Evolutionary conservation across 305 asterid species (phyloP).

Genomic region (Solanum chacoense): DNA sequence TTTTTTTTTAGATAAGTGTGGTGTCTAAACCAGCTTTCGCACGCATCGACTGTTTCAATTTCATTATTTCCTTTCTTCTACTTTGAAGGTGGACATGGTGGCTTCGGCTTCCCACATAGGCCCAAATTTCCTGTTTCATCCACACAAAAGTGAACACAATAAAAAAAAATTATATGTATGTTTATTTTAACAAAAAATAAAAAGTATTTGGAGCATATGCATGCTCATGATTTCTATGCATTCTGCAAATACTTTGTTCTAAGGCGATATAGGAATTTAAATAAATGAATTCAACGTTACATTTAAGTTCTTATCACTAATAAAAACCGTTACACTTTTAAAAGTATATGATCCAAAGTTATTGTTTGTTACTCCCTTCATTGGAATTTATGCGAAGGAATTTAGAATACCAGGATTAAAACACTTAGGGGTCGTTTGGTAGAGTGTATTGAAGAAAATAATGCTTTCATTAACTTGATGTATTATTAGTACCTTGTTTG

Average conservation of each 20-base stretch:
- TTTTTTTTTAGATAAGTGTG: rapidly evolving
- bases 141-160: not conserved
- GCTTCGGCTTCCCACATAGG: conserved; percentile 35
- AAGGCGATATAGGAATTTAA: not conserved
- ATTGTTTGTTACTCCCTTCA: not conserved
- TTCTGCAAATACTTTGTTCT: not conserved
- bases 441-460: no score
- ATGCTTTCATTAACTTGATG: no score
- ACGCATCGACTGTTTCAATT: not conserved
- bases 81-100: conserved; percentile 12
- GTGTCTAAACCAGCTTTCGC: no score
- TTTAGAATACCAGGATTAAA: no score
- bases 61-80: conserved; percentile 4
- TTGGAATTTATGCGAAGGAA: not conserved
- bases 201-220: not conserved
- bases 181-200: not conserved
- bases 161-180: not conserved
- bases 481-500: no score
- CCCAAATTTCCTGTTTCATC: conserved; percentile 27
- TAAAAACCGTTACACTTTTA: no score
- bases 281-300: not conserved
- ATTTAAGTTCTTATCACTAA: not conserved
- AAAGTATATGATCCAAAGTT: not conserved
- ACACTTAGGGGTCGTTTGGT: not conserved
- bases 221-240: not conserved